A percentile compares a stretch with the other conserved stretches of the same genome.
Evolutionary conservation across 768 basidiomycete genomes (phyloP).

Genomic region (Leccinum boreale): DNA sequence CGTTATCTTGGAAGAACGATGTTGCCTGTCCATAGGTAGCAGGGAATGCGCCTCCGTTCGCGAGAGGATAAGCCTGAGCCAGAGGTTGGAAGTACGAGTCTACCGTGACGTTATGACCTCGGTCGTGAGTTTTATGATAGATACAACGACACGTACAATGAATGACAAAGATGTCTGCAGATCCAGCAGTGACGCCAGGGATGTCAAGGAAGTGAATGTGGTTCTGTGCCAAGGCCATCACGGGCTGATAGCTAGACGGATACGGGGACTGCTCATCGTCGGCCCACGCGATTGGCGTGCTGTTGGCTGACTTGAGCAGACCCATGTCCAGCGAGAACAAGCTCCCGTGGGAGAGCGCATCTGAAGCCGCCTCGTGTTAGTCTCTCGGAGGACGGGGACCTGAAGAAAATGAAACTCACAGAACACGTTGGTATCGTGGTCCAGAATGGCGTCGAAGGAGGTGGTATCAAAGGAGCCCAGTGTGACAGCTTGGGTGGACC

Average conservation of each 20-base stretch:
- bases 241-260: conserved; percentile 58
- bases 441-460: conserved; percentile 71
- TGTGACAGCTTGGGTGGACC: conserved; percentile 70
- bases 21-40: conserved; percentile 63
- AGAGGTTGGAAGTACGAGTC: conserved; percentile 79
- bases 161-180: conserved; percentile 78
- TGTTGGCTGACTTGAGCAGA: conserved; percentile 56
- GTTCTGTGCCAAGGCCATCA: conserved; percentile 82
- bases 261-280: conserved; percentile 58
- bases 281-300: conserved; percentile 58
- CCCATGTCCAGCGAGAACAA: conserved; percentile 73
- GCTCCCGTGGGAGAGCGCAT: conserved; percentile 63
- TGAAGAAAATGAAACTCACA: conserved; percentile 39
- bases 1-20: conserved; percentile 59
- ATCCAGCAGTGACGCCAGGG: conserved; percentile 63
- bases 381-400: neutral
- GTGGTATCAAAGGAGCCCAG: conserved; percentile 57
- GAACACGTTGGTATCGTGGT: conserved; percentile 93
- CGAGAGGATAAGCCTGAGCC: conserved; percentile 52
- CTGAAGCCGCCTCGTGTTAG: conserved; percentile 33
- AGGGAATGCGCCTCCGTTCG: conserved; percentile 55
- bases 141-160: conserved; percentile 58
- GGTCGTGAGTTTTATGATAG: neutral
- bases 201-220: conserved; percentile 82
- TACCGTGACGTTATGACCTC: conserved; percentile 24